Evolutionary conservation across 306 rosid species (phyloP), one percentile per base, ranked within the genome.

Genomic region (Malus sieversii): DNA sequence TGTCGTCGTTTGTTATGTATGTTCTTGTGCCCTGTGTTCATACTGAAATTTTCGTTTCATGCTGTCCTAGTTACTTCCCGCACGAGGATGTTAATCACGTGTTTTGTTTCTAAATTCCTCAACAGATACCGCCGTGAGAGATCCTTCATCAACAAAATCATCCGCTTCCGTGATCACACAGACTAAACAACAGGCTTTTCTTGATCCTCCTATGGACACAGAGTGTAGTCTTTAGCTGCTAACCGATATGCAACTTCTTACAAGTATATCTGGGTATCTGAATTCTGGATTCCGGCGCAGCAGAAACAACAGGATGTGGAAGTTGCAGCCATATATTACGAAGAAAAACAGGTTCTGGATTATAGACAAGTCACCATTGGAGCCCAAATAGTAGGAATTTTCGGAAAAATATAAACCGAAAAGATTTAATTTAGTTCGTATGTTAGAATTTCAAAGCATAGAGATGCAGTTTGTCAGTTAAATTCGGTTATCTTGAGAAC

Each of bases 1-100:
- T 74, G 62, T 90, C 99, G 22, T 75, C 92, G 38, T 84, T 80
- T 83, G 67, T 85, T 83, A 90, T 95, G 99, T 92, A 87, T 80
- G 16, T 73, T 73, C 78, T 75, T 66, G 13, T 32, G 33, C 52
- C 72, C 74, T 83, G 72, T 40, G 8, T 52, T 29, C 42, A 38
- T 0, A 2, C 18, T 48, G 22, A 48, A 44, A 30, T 29, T 48
- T 23, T 77, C 61, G 4, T 19, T 20, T 68, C 64, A 12, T 32
- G 18, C 40, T 69, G 51, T 16, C 20, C 60, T 6, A 60, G 61
- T 27, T 53, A 13, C 8, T 40, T 60, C 51, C 32, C 14, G 67
- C 19, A 20, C 20, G 13, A 45, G 63, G 29, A 46, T 62, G 16
- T 55, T 18, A 48, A 22, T 59, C 55, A 22, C 27, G 3, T 3